These are phyloP conservation scores for Cutaneotrichosporon cyanovorans DNA, from an alignment of 1,284 basidiomycete species.

Conservation along the genomic window DNA sequence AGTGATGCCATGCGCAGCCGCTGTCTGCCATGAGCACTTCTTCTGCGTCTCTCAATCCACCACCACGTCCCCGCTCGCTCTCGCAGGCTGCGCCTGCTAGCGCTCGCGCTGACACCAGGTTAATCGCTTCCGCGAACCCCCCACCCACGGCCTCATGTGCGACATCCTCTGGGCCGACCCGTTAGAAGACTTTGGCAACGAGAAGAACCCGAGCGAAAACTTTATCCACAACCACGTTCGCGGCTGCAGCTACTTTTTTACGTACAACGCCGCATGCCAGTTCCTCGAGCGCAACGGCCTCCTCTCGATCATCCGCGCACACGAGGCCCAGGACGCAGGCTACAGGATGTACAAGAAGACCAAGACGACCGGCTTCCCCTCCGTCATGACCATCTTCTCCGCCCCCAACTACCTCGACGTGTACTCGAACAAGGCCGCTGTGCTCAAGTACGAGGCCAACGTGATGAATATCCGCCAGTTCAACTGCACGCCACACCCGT, in stretches of 20 bases:
- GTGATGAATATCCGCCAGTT: slow-evolving; percentile 87
- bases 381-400: slow-evolving; percentile 94
- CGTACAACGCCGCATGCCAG: slow-evolving; percentile 86
- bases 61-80: too few species aligned
- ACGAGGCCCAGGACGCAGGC: slow-evolving; percentile 92
- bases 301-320: slow-evolving; percentile 87
- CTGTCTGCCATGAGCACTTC: too few species aligned
- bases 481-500: slow-evolving; percentile 91
- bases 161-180: slow-evolving; percentile 94
- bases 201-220: slow-evolving; percentile 68
- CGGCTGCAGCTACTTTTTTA: slow-evolving; percentile 95
- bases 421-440: slow-evolving; percentile 94
- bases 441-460: slow-evolving; percentile 93
- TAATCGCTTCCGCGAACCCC: slow-evolving; percentile 90
- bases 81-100: too few species aligned
- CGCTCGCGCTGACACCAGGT: slow-evolving; percentile 56
- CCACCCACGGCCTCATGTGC: slow-evolving; percentile 89
- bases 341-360: slow-evolving; percentile 98
- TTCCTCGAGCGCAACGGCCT: slow-evolving; percentile 91
- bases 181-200: slow-evolving; percentile 84
- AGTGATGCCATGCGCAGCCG: too few species aligned
- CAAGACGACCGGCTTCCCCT: slow-evolving; percentile 79
- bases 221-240: slow-evolving; percentile 90
- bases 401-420: slow-evolving; percentile 94
- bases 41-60: too few species aligned